Percentiles rank a stretch among this genome's conserved stretches.
Evolutionary conservation across 306 rosid genomes (phyloP).

Genomic region (Gastrolobium villosum): DNA sequence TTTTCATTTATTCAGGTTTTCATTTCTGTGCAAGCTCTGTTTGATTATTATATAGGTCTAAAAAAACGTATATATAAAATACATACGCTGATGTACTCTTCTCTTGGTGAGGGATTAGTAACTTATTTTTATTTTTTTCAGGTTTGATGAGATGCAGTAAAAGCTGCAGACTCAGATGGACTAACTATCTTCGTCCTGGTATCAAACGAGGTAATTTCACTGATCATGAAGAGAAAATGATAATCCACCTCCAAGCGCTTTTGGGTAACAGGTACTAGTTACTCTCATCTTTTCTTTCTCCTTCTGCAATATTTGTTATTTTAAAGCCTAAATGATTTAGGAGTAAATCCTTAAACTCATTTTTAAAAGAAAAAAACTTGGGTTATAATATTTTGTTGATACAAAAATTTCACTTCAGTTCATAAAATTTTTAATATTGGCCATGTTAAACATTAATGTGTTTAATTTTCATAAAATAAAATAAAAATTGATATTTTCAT

Average conservation of each 20-base stretch:
- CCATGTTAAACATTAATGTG: too few species aligned
- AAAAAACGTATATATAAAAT: background rate
- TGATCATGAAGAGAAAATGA: constrained; percentile 86
- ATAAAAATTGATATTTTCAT: too few species aligned
- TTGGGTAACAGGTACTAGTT: constrained; percentile 75
- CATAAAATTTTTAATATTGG: too few species aligned
- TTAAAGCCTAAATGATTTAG: background rate
- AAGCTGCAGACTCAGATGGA: constrained; percentile 97
- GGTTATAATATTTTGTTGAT: too few species aligned
- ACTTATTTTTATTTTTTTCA: constrained; percentile 29
- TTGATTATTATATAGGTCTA: background rate
- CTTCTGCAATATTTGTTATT: background rate
- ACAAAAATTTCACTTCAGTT: too few species aligned
- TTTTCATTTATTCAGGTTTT: background rate
- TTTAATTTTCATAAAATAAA: too few species aligned
- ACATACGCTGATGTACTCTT: background rate
- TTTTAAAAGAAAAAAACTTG: background rate
- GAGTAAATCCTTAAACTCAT: background rate
- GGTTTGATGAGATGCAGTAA: constrained; percentile 94
- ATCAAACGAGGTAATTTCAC: constrained; percentile 83
- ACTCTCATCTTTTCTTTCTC: background rate
- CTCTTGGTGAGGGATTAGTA: background rate
- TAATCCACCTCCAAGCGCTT: constrained; percentile 92
- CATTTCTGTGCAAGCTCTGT: background rate
- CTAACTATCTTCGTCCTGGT: constrained; percentile 90